A percentile compares a stretch with the other conserved stretches of the same genome.
Conservation (phyloP, 1,284 basidiomycete species). For the Vanrija pseudolonga region DNA sequence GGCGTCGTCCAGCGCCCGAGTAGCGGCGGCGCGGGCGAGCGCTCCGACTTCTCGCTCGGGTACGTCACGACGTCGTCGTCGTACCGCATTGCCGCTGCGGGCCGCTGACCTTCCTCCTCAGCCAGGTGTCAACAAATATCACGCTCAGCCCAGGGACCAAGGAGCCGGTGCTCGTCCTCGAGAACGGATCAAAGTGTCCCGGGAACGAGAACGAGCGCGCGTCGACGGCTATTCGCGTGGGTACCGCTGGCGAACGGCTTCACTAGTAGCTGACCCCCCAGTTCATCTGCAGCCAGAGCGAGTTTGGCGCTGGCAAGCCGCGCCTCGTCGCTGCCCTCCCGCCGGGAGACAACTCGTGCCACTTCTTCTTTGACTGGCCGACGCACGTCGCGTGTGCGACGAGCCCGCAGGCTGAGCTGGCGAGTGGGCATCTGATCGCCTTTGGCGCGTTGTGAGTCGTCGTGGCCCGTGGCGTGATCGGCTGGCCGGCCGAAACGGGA, state of each 20-base stretch:
- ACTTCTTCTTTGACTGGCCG: slow-evolving; percentile 49
- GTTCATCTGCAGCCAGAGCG: slow-evolving; percentile 43
- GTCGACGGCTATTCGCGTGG: slow-evolving; percentile 40
- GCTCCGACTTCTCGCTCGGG: slow-evolving; percentile 37
- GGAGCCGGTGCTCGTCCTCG: slow-evolving; percentile 40
- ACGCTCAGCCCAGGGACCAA: slow-evolving; percentile 37
- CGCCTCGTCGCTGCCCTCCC: slow-evolving; percentile 42
- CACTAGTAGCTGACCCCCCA: slow-evolving; percentile 15
- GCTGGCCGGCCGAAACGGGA: neutral
- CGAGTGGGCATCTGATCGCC: slow-evolving; percentile 29
- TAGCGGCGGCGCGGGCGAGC: slow-evolving; percentile 24
- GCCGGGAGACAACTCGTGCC: slow-evolving; percentile 36
- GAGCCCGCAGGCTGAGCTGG: slow-evolving; percentile 29
- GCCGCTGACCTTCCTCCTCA: slow-evolving; percentile 1
- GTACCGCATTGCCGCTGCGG: no score
- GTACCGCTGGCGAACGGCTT: no score
- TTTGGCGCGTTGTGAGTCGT: slow-evolving; percentile 45
- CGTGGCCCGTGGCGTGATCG: neutral
- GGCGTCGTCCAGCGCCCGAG: slow-evolving; percentile 31
- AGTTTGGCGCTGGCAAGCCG: slow-evolving; percentile 41
- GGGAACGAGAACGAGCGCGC: slow-evolving; percentile 28
- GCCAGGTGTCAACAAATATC: slow-evolving; percentile 24
- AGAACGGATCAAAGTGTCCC: slow-evolving; percentile 39
- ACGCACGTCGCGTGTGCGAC: slow-evolving; percentile 48
- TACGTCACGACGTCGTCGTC: no score